phyloP scores from a whole-genome alignment of 1,139 yeast species.

The Taphrina communis region DNA sequence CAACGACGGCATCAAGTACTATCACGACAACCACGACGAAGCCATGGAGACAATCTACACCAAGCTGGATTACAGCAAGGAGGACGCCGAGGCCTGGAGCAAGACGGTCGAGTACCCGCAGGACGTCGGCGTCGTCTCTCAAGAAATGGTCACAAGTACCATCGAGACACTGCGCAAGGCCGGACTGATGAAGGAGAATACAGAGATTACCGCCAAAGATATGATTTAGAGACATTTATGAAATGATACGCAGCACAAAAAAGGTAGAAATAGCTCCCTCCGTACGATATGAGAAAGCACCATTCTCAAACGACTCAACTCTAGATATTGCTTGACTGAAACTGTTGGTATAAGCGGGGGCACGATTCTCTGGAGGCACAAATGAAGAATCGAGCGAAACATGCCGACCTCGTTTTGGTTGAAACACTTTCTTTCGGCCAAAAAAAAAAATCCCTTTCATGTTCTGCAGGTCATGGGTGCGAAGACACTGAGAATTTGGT shows the following conservation, averaged over 20 bases:
- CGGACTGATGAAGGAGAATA: slow-evolving; percentile 45
- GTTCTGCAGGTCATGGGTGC: slow-evolving; percentile 22
- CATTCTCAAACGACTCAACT: no score
- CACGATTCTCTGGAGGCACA: slow-evolving; percentile 2
- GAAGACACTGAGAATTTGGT: slow-evolving; percentile 27
- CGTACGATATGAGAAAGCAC: no score
- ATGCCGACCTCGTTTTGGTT: slow-evolving; percentile 27
- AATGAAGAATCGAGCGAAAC: slow-evolving; percentile 16
- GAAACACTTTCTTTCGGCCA: slow-evolving; percentile 13
- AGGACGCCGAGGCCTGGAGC: slow-evolving; percentile 80
- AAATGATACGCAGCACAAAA: background rate
- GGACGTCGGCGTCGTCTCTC: slow-evolving; percentile 60
- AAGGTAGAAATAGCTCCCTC: background rate
- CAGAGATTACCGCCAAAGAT: slow-evolving; percentile 5
- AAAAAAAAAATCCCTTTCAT: slow-evolving; percentile 10
- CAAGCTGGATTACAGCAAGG: slow-evolving; percentile 74
- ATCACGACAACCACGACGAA: slow-evolving; percentile 64
- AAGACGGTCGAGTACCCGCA: slow-evolving; percentile 71
- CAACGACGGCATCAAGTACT: slow-evolving; percentile 71
- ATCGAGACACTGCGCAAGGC: slow-evolving; percentile 45
- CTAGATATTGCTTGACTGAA: no score
- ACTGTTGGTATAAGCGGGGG: slow-evolving; percentile 35
- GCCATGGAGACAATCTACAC: slow-evolving; percentile 68
- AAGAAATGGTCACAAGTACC: slow-evolving; percentile 62
- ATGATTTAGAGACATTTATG: slow-evolving; percentile 14